Percentiles rank a stretch among this genome's conserved stretches.
Conservation (phyloP, 371 early-diverging fungal species). For the Chytridium lagenaria region DNA sequence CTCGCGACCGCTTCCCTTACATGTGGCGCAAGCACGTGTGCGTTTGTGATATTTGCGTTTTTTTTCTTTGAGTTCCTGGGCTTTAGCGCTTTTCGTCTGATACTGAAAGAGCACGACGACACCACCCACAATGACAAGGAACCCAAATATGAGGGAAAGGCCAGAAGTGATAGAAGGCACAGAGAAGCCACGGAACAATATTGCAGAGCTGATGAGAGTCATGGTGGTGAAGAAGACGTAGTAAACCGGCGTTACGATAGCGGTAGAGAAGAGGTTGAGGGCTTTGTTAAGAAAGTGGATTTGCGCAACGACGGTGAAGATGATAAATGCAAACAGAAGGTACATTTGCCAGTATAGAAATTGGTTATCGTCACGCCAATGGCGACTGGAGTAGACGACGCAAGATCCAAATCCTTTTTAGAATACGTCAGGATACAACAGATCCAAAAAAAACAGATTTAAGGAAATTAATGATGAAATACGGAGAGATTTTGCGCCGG, state of each 20-base stretch:
- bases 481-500: not conserved
- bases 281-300: constrained; percentile 60
- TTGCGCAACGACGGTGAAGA: constrained; percentile 44
- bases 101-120: constrained; percentile 10
- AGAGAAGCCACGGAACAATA: constrained; percentile 52
- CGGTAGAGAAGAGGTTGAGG: constrained; percentile 51
- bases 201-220: constrained; percentile 50
- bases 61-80: not conserved
- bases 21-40: not conserved
- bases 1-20: no score
- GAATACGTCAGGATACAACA: no score
- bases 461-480: not conserved
- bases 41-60: not conserved
- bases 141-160: constrained; percentile 41
- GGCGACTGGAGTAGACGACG: constrained; percentile 37
- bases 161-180: constrained; percentile 25
- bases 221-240: constrained; percentile 57
- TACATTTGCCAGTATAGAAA: constrained; percentile 44
- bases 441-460: no score
- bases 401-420: constrained; percentile 47
- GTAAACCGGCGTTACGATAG: no score
- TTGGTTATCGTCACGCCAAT: constrained; percentile 43
- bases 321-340: constrained; percentile 44
- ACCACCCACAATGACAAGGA: constrained; percentile 41
- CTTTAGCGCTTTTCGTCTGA: not conserved